phyloP scores from a whole-genome alignment of 2,329 filamentous ascomycete species.

The Trichoderma sp. region DNA sequence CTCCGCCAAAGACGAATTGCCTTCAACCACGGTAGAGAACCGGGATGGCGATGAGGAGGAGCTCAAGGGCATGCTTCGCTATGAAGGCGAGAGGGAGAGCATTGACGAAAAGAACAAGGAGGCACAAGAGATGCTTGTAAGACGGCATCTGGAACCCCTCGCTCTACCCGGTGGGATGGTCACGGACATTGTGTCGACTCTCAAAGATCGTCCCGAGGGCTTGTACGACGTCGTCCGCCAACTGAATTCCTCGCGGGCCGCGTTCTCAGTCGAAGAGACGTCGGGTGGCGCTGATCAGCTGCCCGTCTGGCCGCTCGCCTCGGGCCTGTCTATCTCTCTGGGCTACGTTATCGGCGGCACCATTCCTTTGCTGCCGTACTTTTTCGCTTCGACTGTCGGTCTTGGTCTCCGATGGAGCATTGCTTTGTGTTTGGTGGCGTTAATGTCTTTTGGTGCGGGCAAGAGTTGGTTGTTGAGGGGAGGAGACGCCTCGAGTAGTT shows the following conservation, averaged over 20 bases:
- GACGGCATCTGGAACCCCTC: constrained; percentile 35
- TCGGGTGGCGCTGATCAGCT: constrained; percentile 22
- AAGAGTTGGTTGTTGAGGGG: constrained; percentile 46
- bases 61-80: constrained; percentile 28
- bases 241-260: constrained; percentile 19
- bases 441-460: constrained; percentile 56
- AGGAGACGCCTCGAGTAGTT: constrained; percentile 5
- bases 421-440: constrained; percentile 49
- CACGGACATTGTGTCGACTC: constrained; percentile 26
- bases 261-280: not conserved
- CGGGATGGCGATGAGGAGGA: constrained; percentile 25
- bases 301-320: constrained; percentile 40
- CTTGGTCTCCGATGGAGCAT: constrained; percentile 52
- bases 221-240: constrained; percentile 26
- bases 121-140: constrained; percentile 26
- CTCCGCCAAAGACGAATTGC: constrained; percentile 47
- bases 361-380: constrained; percentile 61
- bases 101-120: constrained; percentile 22
- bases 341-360: constrained; percentile 63
- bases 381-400: constrained; percentile 44
- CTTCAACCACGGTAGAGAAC: not conserved
- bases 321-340: constrained; percentile 57
- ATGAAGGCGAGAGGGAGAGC: constrained; percentile 11
- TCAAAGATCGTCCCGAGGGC: constrained; percentile 33
- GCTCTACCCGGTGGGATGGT: constrained; percentile 26